phyloP scores from a whole-genome alignment of 2,329 filamentous ascomycete genomes.

The Sporothrix brasiliensis region DNA sequence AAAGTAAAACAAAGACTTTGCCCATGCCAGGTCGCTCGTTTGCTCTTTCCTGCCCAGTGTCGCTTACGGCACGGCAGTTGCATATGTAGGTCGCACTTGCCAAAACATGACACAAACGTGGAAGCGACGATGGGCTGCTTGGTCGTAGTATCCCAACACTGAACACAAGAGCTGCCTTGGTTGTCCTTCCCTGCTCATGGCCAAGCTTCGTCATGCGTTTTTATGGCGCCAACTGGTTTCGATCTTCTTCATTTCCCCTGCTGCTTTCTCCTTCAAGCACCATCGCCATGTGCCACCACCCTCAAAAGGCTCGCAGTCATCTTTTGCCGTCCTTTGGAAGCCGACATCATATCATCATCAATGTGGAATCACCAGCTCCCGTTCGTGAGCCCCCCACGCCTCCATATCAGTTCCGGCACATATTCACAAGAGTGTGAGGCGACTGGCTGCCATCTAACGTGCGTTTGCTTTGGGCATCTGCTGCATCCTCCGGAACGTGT shows the following conservation, averaged over 20 bases:
- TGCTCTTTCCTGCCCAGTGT: conserved; percentile 15
- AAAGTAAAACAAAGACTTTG: background rate
- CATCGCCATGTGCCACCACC: background rate
- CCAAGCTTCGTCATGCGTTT: background rate
- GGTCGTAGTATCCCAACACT: background rate
- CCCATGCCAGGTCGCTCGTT: background rate
- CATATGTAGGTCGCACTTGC: conserved; percentile 10
- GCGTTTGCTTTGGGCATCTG: background rate
- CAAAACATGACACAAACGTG: background rate
- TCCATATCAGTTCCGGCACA: background rate
- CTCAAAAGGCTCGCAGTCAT: too few relatives aligned
- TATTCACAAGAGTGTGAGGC: background rate
- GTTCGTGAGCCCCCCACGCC: too few relatives aligned
- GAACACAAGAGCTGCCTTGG: background rate
- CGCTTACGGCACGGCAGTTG: background rate
- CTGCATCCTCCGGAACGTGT: background rate
- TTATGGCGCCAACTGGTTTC: background rate
- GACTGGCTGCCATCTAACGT: background rate
- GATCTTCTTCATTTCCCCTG: background rate
- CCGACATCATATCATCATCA: too few relatives aligned
- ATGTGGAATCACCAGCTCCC: background rate
- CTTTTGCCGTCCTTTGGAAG: background rate
- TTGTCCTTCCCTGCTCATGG: background rate
- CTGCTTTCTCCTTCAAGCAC: background rate
- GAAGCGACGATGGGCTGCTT: background rate